These are phyloP conservation scores for Wallacemonas sp. DNA, from an alignment of 208 protist genomes.

Conservation along the genomic window DNA sequence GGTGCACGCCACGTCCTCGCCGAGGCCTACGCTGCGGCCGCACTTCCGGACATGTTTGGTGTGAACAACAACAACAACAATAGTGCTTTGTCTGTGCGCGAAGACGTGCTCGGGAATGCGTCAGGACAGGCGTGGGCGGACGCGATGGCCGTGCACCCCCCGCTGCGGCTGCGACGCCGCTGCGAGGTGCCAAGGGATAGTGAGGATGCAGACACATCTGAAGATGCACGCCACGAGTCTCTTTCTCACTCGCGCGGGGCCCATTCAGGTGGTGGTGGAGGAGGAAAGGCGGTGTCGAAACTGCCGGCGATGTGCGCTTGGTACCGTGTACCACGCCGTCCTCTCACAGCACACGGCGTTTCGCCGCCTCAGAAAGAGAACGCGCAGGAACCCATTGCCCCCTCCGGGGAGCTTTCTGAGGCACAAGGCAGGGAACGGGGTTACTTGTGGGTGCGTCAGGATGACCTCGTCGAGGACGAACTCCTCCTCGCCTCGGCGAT, in stretches of 20 bases:
- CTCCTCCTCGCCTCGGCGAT: too few species aligned
- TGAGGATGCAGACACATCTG: not conserved
- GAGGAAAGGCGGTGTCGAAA: not conserved
- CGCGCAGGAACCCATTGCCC: too few species aligned
- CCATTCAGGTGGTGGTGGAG: too few species aligned
- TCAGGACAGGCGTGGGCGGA: not conserved
- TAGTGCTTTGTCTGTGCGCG: too few species aligned
- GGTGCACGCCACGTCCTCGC: not conserved
- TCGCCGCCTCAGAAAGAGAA: too few species aligned
- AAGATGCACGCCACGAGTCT: too few species aligned
- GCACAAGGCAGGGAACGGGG: too few species aligned
- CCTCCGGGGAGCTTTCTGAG: too few species aligned
- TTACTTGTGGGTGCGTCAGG: not conserved
- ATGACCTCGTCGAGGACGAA: not conserved
- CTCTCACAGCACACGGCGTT: too few species aligned
- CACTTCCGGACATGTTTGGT: conserved; percentile 35
- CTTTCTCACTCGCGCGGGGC: too few species aligned
- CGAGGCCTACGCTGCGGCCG: not conserved
- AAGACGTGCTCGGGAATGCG: not conserved
- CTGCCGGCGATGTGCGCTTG: conserved; percentile 19
- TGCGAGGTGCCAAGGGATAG: not conserved
- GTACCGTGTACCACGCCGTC: conserved; percentile 22
- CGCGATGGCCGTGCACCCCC: not conserved
- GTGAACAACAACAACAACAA: too few species aligned
- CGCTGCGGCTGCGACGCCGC: conserved; percentile 5